phyloP scores from a whole-genome alignment of 1,284 basidiomycete species.

The Polyporus tsugae region DNA sequence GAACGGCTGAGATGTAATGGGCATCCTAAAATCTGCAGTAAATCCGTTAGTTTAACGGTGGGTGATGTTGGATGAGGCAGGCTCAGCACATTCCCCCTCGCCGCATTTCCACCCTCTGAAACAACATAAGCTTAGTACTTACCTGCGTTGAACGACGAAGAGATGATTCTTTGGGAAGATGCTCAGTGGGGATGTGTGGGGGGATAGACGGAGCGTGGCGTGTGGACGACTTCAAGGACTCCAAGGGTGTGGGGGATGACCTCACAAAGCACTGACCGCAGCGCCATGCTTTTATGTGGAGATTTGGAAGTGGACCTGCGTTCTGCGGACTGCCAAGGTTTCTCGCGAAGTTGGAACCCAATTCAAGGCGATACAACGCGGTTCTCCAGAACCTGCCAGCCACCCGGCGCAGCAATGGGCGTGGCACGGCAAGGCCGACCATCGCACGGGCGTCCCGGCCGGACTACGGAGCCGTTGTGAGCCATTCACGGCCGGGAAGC shows the following conservation, averaged over 20 bases:
- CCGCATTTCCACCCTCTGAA: background rate
- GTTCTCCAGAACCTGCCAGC: background rate
- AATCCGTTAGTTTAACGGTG: background rate
- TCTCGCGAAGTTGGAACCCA: background rate
- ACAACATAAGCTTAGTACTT: background rate
- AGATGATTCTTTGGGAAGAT: background rate
- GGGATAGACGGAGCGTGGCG: background rate
- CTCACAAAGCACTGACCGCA: background rate
- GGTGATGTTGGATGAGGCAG: background rate
- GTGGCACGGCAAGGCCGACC: background rate
- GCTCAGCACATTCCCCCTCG: background rate
- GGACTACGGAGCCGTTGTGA: slow-evolving; percentile 25
- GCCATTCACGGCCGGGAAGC: slow-evolving; percentile 32
- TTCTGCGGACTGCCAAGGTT: background rate
- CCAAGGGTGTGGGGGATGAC: slow-evolving; percentile 1
- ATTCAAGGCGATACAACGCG: background rate
- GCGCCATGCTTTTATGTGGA: slow-evolving; percentile 1
- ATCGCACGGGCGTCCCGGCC: slow-evolving; percentile 16
- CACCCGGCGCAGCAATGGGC: background rate
- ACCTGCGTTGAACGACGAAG: background rate
- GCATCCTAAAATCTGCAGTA: slow-evolving; percentile 5
- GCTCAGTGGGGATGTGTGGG: background rate
- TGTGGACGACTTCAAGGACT: background rate
- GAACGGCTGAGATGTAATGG: slow-evolving; percentile 28
- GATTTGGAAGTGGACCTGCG: background rate